Percentiles rank a stretch among this genome's conserved stretches.
phyloP scores from a whole-genome alignment of 1,284 basidiomycete genomes.

The Fistulinella staudtii region DNA sequence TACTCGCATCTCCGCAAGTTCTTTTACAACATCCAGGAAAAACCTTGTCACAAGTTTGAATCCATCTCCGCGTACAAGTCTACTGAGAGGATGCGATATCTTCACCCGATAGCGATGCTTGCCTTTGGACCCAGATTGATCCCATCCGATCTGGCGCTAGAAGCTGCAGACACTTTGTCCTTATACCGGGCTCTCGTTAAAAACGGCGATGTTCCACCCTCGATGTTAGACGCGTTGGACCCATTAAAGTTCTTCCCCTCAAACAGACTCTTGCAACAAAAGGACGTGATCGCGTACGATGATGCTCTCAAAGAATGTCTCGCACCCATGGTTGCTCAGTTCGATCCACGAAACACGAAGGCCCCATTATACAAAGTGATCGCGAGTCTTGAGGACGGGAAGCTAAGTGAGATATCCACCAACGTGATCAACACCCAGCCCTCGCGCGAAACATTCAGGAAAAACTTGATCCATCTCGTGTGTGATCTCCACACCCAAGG shows the following conservation, averaged over 20 bases:
- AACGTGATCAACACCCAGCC: conserved; percentile 34
- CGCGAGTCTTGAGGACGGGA: conserved; percentile 38
- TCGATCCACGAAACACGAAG: conserved; percentile 34
- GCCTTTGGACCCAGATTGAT: conserved; percentile 46
- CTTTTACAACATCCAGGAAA: conserved; percentile 42
- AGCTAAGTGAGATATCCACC: conserved; percentile 22
- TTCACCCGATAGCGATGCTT: conserved; percentile 59
- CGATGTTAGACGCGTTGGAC: conserved; percentile 35
- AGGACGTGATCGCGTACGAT: conserved; percentile 60
- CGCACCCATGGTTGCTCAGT: conserved; percentile 35
- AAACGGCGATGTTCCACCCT: conserved; percentile 18
- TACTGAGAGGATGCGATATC: conserved; percentile 43
- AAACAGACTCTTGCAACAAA: conserved; percentile 45
- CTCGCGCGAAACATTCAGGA: conserved; percentile 26
- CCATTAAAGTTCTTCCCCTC: conserved; percentile 46
- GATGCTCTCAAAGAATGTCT: conserved; percentile 46
- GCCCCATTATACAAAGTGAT: conserved; percentile 42
- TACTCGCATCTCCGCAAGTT: conserved; percentile 72
- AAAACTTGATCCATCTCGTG: conserved; percentile 48
- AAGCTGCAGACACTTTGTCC: conserved; percentile 51
- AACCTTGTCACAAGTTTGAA: conserved; percentile 28
- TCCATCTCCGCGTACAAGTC: conserved; percentile 38
- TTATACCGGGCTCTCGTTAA: conserved; percentile 45
- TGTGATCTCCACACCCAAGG: conserved; percentile 49
- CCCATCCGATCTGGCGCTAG: conserved; percentile 59